Evolutionary conservation across 441 rosid species (phyloP), one percentile per base, ranked within the genome.

Genomic region (Bocquillonia castaneifolia): DNA sequence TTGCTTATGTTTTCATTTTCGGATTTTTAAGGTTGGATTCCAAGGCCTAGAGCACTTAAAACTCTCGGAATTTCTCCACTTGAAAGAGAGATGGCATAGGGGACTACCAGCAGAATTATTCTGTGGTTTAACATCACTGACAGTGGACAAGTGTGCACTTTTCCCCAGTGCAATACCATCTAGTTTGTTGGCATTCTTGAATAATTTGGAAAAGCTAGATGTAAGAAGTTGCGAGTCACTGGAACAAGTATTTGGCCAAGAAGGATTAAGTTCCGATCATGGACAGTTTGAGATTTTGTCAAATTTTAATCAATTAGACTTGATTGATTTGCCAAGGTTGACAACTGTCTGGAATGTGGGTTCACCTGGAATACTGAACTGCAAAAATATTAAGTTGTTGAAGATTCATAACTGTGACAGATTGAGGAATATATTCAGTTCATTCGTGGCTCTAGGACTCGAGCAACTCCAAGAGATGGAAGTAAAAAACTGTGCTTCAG

Each of bases 191-290:
- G 40, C 40, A 12, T 28, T 18, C 44, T 40, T 74, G 61, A 68
- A 50, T 7, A 10, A 29, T 1, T 40, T 74, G 39, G 25, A 14
- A 10, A 14, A 28, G 42, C 59, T 74, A 2, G 40, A 28, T 9
- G 64, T 74, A 15, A 48, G 29, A 25, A 60, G 64, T 2, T 74
- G 73, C 34, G 50, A 56, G 0, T 37, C 36, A 2, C 2, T 74
- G 12, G 60, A 67, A 62, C 40, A 56, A 39, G 47, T 74, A 22
- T 45, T 68, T 68, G 64, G 48, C 57, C 12, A 44, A 3, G 39
- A 57, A 12, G 50, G 48, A 18, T n/a, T 32, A 12, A 26, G 1
- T 25, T 15, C 28, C 1, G 63, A 53, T 14, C 23, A 23, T 4
- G 39, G 36, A 17, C 50, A 48, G 3, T 10, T 10, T 20, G 13